Base-by-base conservation (phyloP, 169 alveolate species). In the Plasmodium fragile region DNA sequence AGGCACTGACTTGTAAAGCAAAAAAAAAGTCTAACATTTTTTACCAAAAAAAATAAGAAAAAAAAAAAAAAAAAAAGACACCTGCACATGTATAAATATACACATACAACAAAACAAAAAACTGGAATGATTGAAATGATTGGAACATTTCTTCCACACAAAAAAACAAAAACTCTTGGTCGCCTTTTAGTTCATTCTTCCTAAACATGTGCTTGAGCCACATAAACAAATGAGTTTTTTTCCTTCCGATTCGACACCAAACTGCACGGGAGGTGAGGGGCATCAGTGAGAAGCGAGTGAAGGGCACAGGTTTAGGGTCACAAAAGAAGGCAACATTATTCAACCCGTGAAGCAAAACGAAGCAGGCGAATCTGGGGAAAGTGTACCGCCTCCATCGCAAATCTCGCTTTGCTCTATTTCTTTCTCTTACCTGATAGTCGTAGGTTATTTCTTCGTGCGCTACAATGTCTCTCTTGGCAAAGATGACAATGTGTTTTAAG, bases 391-490 rank as follows among this genome's bases (percentile, higher is more conserved):
- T 7, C 34, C 28, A 25, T 59, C 34, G 73, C 73, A 25, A 59
- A 18, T 25, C 73, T 11, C 10, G 16, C 22, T 59, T 59, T 18
- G 53, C 45, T 25, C 18, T 4, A 18, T 43, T 30, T 70, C 45
- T 69, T 10, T 25, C 83, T 11, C 70, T 18, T 95, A 96, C 97
- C 87, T 97, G 98, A 95, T 98, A 99, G 95, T 98, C 99, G 95
- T 99, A 98, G 13, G 99, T 98, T 34, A 99, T 97, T 96, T 99
- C 99, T 92, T 99, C 99, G 70, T 99, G 99, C 36, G 98, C 96
- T 65, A 96, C 96, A 79, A 99, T 97, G 80, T 94, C 97, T 71
- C 97, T 96, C 96, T 98, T 98, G 39, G 99, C 99, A 82, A 97
- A 97, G 25, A 99, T 96, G 70, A 99, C 97, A 53, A 99, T 99